Conservation (phyloP, 2,329 filamentous ascomycete genomes). For the Orbilia ellipsospora region DNA sequence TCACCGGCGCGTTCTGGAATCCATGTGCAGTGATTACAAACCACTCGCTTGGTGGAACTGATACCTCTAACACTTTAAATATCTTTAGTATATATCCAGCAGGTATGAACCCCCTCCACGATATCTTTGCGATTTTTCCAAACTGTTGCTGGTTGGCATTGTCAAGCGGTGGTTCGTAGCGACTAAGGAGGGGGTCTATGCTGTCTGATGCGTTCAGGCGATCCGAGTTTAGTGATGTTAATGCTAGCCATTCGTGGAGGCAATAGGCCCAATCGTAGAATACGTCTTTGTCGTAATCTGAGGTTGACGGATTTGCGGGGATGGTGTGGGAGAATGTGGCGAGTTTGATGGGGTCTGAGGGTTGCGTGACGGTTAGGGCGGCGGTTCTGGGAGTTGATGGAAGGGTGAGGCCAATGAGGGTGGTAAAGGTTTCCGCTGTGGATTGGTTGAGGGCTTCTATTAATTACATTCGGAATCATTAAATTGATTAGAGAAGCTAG, state of each 20-base stretch:
- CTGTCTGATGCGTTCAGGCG: conserved; percentile 69
- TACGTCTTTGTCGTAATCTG: conserved; percentile 64
- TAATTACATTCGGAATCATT: conserved; percentile 36
- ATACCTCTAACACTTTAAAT: conserved; percentile 29
- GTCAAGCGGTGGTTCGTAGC: conserved; percentile 33
- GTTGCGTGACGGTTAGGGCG: conserved; percentile 3
- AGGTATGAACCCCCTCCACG: conserved; percentile 57
- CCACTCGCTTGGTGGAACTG: conserved; percentile 46
- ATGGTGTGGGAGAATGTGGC: conserved; percentile 51
- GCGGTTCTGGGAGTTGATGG: conserved; percentile 21
- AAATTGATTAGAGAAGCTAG: neutral
- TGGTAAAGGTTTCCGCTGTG: conserved; percentile 57
- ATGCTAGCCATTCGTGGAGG: conserved; percentile 78
- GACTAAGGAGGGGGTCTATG: conserved; percentile 75
- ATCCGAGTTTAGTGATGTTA: conserved; percentile 74
- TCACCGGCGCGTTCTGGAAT: conserved; percentile 58
- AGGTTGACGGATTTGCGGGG: conserved; percentile 51
- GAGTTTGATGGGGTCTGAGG: conserved; percentile 28
- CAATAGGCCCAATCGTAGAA: conserved; percentile 74
- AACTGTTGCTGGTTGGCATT: neutral
- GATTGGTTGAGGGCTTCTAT: conserved; percentile 60
- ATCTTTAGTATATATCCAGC: conserved; percentile 55
- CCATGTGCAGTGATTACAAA: conserved; percentile 57
- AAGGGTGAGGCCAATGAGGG: conserved; percentile 24
- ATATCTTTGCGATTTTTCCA: conserved; percentile 54